Evolutionary conservation across 768 basidiomycete species (phyloP).

Genomic region (Pleurotus salmoneostramineus): DNA sequence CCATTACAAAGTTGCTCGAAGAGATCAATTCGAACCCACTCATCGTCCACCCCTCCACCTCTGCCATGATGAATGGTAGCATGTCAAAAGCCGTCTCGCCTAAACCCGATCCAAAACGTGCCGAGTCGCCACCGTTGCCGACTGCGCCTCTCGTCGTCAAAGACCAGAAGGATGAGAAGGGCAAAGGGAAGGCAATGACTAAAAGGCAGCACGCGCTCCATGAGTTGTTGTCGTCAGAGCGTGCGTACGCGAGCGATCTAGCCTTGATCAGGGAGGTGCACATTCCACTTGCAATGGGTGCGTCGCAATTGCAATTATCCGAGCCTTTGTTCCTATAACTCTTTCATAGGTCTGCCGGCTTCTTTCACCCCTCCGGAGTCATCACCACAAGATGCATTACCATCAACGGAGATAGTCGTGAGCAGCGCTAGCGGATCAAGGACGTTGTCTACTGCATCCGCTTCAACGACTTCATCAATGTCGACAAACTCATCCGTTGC

Average conservation of each 20-base stretch:
- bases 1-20: slow-evolving; percentile 1
- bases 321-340: slow-evolving; percentile 14
- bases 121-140: slow-evolving; percentile 11
- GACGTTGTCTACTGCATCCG: slow-evolving; percentile 9
- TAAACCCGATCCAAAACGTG: background rate
- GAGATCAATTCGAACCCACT: slow-evolving; percentile 3
- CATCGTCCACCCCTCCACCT: slow-evolving; percentile 5
- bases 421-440: background rate
- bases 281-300: slow-evolving; percentile 75
- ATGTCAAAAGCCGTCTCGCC: slow-evolving; percentile 9
- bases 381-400: background rate
- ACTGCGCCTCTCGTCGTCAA: slow-evolving; percentile 19
- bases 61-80: slow-evolving; percentile 6
- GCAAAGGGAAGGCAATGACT: slow-evolving; percentile 30
- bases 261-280: slow-evolving; percentile 75
- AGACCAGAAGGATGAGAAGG: slow-evolving; percentile 14
- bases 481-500: slow-evolving; percentile 50
- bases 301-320: slow-evolving; percentile 16
- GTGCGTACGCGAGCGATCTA: slow-evolving; percentile 81
- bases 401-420: background rate
- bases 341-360: slow-evolving; percentile 14
- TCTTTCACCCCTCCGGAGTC: slow-evolving; percentile 9
- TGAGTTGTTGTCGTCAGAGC: slow-evolving; percentile 75
- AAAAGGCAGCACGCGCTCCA: slow-evolving; percentile 77
- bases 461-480: slow-evolving; percentile 33